A percentile compares a stretch with the other conserved stretches of the same genome.
Conservation (phyloP, 768 basidiomycete species). For the Lactarius deliciosus region DNA sequence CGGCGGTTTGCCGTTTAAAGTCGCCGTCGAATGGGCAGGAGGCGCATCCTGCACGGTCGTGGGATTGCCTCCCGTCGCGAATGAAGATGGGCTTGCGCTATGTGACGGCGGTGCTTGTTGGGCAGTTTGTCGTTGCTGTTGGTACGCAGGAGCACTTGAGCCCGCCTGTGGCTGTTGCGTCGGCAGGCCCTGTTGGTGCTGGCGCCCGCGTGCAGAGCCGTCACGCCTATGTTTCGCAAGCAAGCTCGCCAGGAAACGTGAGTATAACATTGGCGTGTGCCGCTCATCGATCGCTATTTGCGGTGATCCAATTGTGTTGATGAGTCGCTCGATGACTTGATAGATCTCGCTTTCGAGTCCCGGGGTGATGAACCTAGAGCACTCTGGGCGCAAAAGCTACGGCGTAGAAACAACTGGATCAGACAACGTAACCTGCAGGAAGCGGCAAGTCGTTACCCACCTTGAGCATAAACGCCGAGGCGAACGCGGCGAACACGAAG, state of each 20-base stretch:
- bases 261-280: slow-evolving; percentile 78
- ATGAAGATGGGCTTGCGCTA: background rate
- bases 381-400: slow-evolving; percentile 78
- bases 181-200: slow-evolving; percentile 23
- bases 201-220: slow-evolving; percentile 23
- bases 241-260: slow-evolving; percentile 73
- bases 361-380: slow-evolving; percentile 54
- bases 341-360: slow-evolving; percentile 65
- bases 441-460: slow-evolving; percentile 37
- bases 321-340: slow-evolving; percentile 59
- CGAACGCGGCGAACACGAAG: slow-evolving; percentile 40
- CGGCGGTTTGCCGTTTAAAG: background rate
- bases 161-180: slow-evolving; percentile 15
- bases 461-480: slow-evolving; percentile 81
- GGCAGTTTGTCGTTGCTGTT: background rate
- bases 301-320: slow-evolving; percentile 64
- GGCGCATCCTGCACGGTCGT: background rate
- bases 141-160: slow-evolving; percentile 8
- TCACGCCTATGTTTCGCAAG: slow-evolving; percentile 49
- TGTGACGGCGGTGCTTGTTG: slow-evolving; percentile 7
- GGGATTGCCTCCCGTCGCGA: background rate
- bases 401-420: slow-evolving; percentile 1
- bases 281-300: slow-evolving; percentile 77
- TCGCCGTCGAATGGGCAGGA: background rate
- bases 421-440: background rate